Conservation (phyloP, 1,284 basidiomycete genomes). For the Hemileia vastatrix region DNA sequence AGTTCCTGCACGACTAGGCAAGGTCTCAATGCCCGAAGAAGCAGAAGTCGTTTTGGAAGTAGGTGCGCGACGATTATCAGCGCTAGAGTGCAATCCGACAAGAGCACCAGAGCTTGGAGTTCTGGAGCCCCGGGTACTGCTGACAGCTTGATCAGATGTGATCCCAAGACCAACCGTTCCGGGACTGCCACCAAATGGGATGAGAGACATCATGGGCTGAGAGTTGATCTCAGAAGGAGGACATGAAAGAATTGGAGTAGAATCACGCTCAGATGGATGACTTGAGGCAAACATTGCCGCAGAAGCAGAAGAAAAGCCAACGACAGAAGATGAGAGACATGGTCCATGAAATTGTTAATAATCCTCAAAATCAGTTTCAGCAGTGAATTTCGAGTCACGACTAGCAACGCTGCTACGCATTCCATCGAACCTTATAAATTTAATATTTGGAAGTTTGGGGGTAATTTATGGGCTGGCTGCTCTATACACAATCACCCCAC, state of each 20-base stretch:
- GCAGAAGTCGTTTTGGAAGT: no score
- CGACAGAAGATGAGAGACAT: not conserved
- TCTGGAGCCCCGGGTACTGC: not conserved
- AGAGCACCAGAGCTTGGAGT: not conserved
- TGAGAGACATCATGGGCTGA: conserved; percentile 13
- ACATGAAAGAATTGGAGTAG: no score
- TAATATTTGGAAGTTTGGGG: no score
- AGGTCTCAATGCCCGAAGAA: no score
- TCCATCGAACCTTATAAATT: no score
- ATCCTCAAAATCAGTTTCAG: conserved; percentile 21
- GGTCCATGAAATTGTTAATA: conserved; percentile 6
- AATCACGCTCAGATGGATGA: no score
- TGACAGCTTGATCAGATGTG: conserved; percentile 40
- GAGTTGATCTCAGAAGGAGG: conserved; percentile 14
- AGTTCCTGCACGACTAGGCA: no score
- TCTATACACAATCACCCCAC: no score
- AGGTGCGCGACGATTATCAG: no score
- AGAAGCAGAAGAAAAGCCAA: conserved; percentile 1
- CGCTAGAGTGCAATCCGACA: no score
- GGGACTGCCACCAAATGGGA: conserved; percentile 45
- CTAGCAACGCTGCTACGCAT: conserved; percentile 15
- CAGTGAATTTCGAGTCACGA: conserved; percentile 18
- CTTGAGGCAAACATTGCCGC: no score
- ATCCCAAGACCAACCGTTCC: conserved; percentile 25
- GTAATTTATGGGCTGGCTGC: no score